Conservation (phyloP, 495 filamentous ascomycete genomes). For the Penicillium cataractarum region DNA sequence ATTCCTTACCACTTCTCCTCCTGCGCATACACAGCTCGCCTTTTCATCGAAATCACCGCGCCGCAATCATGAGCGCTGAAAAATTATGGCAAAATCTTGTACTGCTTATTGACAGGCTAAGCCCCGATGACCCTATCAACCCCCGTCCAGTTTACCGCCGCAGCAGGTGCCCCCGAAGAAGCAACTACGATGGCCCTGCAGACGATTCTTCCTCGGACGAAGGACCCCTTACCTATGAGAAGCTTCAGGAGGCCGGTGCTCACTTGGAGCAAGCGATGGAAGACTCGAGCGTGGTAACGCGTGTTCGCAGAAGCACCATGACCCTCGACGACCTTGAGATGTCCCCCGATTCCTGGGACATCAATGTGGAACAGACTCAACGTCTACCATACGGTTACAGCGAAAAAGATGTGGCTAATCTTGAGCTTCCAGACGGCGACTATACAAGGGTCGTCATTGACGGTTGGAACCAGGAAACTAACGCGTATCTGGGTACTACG, state of each 20-base stretch:
- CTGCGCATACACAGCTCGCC: not conserved
- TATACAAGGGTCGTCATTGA: not conserved
- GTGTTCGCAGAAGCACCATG: not conserved
- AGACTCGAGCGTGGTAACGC: not conserved
- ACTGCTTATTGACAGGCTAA: not conserved
- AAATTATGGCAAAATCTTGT: not conserved
- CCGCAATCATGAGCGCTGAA: not conserved
- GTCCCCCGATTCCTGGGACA: not conserved
- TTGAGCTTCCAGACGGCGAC: not conserved
- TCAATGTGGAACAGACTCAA: not conserved
- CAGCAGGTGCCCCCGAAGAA: no score
- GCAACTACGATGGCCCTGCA: not conserved
- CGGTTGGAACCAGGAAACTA: not conserved
- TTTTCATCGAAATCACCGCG: not conserved
- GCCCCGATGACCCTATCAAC: not conserved
- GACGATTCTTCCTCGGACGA: no score
- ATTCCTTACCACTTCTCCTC: not conserved
- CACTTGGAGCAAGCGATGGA: not conserved
- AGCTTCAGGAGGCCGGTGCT: no score
- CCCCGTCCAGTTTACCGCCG: no score
- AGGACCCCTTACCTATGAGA: no score
- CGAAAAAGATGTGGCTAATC: not conserved
- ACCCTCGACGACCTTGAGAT: not conserved
- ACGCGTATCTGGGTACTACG: not conserved
- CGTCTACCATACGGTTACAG: not conserved